A percentile compares a stretch with the other conserved stretches of the same genome.
Conservation (phyloP, 2,329 filamentous ascomycete species). For the Trichoderma lentiforme region DNA sequence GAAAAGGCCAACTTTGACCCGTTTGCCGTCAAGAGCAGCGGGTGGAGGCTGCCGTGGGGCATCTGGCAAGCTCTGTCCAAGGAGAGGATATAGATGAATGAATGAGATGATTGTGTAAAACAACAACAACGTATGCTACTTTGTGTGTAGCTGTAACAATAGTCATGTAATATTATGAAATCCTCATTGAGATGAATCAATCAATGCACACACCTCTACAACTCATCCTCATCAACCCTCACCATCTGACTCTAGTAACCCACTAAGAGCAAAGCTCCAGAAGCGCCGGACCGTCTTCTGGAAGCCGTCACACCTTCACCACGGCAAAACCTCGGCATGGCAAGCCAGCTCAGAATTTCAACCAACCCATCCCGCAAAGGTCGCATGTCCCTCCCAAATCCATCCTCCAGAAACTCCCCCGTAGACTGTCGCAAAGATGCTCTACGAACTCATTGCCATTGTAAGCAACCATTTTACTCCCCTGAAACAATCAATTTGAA, state of each 20-base stretch:
- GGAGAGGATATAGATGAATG: conserved; percentile 39
- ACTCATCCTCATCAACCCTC: not conserved
- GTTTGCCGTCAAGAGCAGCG: conserved; percentile 60
- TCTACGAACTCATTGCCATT: conserved; percentile 97
- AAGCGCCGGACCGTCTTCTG: not conserved
- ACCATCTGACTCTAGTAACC: not conserved
- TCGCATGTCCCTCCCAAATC: conserved; percentile 12
- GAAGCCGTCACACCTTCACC: conserved; percentile 20
- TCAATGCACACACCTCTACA: no score
- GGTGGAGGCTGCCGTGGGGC: conserved; percentile 84
- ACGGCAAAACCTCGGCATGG: conserved; percentile 32
- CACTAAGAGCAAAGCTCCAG: not conserved
- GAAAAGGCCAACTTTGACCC: conserved; percentile 81
- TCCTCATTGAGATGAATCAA: not conserved
- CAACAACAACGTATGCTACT: not conserved
- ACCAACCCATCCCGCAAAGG: conserved; percentile 23
- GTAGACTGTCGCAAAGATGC: conserved; percentile 58
- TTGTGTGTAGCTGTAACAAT: not conserved
- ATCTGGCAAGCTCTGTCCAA: conserved; percentile 54
- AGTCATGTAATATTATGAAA: not conserved
- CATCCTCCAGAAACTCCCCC: not conserved
- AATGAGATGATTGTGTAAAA: not conserved
- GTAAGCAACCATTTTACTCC: conserved; percentile 51
- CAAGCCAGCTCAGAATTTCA: conserved; percentile 18
- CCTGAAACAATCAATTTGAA: not conserved